Evolutionary conservation across 148 eudicot genomes (phyloP).

Genomic region (Gaultheria prostrata): DNA sequence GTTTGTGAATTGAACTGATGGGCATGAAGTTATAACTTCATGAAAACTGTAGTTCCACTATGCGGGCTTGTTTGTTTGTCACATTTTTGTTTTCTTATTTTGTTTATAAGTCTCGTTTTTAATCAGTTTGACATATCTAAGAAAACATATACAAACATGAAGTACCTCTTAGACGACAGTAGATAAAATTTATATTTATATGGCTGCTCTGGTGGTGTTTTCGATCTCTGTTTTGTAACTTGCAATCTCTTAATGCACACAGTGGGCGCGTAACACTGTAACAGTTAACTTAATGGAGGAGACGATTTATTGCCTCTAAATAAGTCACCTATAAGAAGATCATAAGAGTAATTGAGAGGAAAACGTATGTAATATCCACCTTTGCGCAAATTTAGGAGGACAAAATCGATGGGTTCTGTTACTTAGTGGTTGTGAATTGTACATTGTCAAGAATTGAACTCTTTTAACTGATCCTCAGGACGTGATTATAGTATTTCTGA

Average conservation of each 20-base stretch:
- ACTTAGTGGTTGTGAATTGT: not conserved
- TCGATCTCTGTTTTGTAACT: not conserved
- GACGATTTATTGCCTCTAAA: not conserved
- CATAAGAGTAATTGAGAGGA: not conserved
- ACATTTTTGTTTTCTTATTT: not conserved
- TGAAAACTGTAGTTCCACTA: not conserved
- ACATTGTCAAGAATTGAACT: not conserved
- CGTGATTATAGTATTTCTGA: not conserved
- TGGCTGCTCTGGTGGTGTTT: not conserved
- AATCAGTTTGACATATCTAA: not conserved
- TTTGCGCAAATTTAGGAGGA: not conserved
- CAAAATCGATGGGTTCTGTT: not conserved
- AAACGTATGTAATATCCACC: not conserved
- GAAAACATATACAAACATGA: not conserved
- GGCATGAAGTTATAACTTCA: not conserved
- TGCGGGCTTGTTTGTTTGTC: not conserved
- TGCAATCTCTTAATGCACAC: not conserved
- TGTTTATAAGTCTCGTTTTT: not conserved
- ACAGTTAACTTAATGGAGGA: not conserved
- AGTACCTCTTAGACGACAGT: not conserved
- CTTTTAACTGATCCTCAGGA: conserved; percentile 2
- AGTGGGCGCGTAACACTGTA: not conserved
- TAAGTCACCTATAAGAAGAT: not conserved
- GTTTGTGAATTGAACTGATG: not conserved
- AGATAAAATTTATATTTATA: not conserved